Base-by-base conservation (phyloP, 257 asterid species). In the Nicotiana otophora region DNA sequence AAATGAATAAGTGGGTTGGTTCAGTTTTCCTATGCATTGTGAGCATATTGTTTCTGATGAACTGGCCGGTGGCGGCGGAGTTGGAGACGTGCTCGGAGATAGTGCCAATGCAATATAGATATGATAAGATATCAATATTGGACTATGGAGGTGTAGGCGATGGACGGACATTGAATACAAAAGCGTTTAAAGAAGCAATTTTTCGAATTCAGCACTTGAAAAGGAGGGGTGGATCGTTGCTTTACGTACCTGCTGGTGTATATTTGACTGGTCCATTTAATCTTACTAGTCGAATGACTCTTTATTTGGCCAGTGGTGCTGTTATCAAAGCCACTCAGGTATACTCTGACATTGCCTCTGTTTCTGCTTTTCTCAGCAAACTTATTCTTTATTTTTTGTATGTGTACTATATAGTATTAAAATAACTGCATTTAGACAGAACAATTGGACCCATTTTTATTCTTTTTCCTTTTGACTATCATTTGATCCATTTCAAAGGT, bases 241-340 rank as follows among this genome's bases (percentile, higher is more conserved):
- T 96, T 11, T 92, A 96, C 84, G 84, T 96, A 55, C 99, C 98
- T 62, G 91, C 98, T 8, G 99, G 99, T 16, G 95, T 85, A 67
- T 96, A 86, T 81, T 87, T 96, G 78, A 96, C 99, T 10, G 98
- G 88, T 17, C 93, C 97, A 4, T 93, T 96, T 80, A 92, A 89
- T 82, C 92, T 96, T 10, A 94, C 99, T 10, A 96, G 99, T 90
- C 92, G 90, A 19, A 96, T 96, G 98, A 94, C 99, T 62, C 98
- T 96, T 36, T 96, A 88, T 86, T 87, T 96, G 88, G 97, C 98
- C 61, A 72, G 82, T 75, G 97, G 95, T 53, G 98, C 99, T 70
- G 92, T 90, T 67, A 94, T 96, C 90, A 91, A 89, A 86, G 97
- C 98, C 77, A 86, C 94, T 7, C 86, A 72, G 98, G 99, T 96